These are phyloP conservation scores for Incumbomyces delicatus DNA, from an alignment of 2,329 filamentous ascomycete species.

Conservation along the genomic window DNA sequence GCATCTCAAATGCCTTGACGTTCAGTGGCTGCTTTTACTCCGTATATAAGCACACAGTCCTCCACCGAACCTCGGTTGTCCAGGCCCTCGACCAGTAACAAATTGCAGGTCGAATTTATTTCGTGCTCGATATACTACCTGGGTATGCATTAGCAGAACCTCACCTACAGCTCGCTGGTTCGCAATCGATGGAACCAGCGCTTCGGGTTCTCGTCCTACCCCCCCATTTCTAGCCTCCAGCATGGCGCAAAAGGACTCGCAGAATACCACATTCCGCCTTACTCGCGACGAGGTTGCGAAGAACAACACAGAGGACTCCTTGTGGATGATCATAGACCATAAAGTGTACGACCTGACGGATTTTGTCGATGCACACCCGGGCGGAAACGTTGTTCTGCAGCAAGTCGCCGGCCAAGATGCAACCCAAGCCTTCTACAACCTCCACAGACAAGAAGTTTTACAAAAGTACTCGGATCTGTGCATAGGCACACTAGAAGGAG, in stretches of 20 bases:
- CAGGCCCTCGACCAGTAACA: no score
- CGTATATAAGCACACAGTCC: no score
- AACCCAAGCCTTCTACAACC: conserved; percentile 56
- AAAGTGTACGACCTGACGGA: conserved; percentile 52
- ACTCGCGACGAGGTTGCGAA: conserved; percentile 32
- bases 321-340: conserved; percentile 49
- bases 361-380: conserved; percentile 51
- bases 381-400: conserved; percentile 31
- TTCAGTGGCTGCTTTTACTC: not conserved
- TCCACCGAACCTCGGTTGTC: no score
- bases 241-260: conserved; percentile 7
- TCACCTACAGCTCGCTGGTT: no score
- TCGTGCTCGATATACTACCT: no score
- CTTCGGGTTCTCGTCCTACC: no score
- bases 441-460: conserved; percentile 83
- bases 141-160: no score
- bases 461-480: conserved; percentile 65
- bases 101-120: no score
- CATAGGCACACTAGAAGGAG: conserved; percentile 65
- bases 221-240: not conserved
- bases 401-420: conserved; percentile 35
- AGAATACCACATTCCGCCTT: conserved; percentile 9
- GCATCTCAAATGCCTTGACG: not conserved
- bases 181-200: no score
- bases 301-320: conserved; percentile 40